Percentiles rank a stretch among this genome's conserved stretches.
Evolutionary conservation across 2,329 filamentous ascomycete genomes (phyloP).

Genomic region (Pseudopyrenochaeta lycopersici): DNA sequence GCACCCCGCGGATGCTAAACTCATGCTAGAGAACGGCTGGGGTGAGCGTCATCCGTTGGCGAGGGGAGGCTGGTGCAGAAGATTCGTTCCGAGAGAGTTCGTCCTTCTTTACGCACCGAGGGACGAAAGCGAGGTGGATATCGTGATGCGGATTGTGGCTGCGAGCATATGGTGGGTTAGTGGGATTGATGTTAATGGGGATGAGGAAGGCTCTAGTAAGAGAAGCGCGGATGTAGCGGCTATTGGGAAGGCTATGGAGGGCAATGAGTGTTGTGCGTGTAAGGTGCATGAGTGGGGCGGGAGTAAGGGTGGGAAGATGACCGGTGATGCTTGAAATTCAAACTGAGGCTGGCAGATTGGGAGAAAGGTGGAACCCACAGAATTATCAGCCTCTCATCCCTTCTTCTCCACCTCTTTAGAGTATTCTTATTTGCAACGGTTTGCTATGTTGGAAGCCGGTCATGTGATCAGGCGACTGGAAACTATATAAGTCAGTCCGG

Average conservation of each 20-base stretch:
- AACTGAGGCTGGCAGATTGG: too few relatives aligned
- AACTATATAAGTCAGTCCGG: too few relatives aligned
- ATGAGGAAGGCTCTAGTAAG: constrained; percentile 24
- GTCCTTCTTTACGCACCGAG: constrained; percentile 84
- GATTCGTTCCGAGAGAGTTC: constrained; percentile 78
- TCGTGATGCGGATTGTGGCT: constrained; percentile 74
- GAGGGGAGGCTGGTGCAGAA: constrained; percentile 69
- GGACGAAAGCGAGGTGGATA: constrained; percentile 71
- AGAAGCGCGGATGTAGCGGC: constrained; percentile 34
- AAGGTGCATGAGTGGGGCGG: constrained; percentile 32
- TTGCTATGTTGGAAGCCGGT: too few relatives aligned
- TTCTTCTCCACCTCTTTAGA: too few relatives aligned
- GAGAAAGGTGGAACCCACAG: too few relatives aligned
- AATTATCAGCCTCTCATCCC: too few relatives aligned
- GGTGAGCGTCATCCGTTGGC: constrained; percentile 75
- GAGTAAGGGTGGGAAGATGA: constrained; percentile 35
- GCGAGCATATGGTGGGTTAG: constrained; percentile 76
- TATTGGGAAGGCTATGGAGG: constrained; percentile 25
- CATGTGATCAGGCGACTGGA: too few relatives aligned
- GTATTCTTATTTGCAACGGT: too few relatives aligned
- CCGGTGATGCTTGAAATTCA: constrained; percentile 36
- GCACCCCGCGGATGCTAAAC: constrained; percentile 78
- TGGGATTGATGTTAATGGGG: constrained; percentile 45
- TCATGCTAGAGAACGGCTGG: constrained; percentile 79
- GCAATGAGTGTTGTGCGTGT: constrained; percentile 36